Evolutionary conservation across 2,329 filamentous ascomycete genomes (phyloP), one percentile per base, ranked within the genome.

Genomic region (Penicillium rolfsii): DNA sequence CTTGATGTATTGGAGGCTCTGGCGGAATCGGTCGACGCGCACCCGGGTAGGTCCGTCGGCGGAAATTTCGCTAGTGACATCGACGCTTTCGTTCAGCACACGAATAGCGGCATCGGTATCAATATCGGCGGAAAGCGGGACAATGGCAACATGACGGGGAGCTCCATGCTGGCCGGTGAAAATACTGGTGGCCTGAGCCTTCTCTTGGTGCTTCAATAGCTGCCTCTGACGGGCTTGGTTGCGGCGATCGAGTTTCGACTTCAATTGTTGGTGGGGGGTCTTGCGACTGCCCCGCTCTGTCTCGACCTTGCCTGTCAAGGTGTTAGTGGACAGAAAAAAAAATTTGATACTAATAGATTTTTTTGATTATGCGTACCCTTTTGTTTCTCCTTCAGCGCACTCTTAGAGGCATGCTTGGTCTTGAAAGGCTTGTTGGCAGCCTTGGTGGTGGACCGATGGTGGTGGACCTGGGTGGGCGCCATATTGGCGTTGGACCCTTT

Each of bases 161-260:
- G 93, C 94, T 33, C 90, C 93, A 79, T 96, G 90, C 58, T 87
- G 87, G 4, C 94, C 95, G n/a, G 86, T 80, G 72, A 99, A 99
- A 24, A 99, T 82, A 40, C 87, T 91, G 0, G 86, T 88, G 55
- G 92, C 89, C 68, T 90, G 89, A 52, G 90, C 84, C 73, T 95
- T 90, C 70, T 95, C 92, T 73, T 88, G 88, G 73, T 93, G 88
- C 79, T 98, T 97, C 68, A 88, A 83, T 64, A 90, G 81, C 71
- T 94, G 91, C 76, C 89, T 88, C 82, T 99, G 95, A 78, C 94
- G 94, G 69, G 92, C 91, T 81, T 96, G 92, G 78, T 99, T 98
- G 70, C 92, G 89, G 62, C 95, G 90, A 78, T 97, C 93, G 76
- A 99, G 86, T 80, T 98, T 99, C 61, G 93, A 96, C 91, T 97